Evolutionary conservation across 2,329 filamentous ascomycete genomes (phyloP).

Genomic region (Botrytis deweyae): DNA sequence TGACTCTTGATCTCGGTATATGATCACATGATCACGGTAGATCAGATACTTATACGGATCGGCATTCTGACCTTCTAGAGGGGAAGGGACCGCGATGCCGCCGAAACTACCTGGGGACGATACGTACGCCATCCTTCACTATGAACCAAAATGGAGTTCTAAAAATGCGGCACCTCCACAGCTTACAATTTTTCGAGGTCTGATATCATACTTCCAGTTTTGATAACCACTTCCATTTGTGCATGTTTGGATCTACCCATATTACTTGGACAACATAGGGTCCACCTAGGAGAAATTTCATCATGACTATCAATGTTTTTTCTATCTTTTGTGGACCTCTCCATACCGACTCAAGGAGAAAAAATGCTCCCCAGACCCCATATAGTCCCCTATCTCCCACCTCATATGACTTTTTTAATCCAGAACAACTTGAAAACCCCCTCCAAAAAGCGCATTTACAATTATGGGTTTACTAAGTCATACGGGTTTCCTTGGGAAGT

Average conservation of each 20-base stretch:
- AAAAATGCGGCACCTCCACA: constrained; percentile 16
- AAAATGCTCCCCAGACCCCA: constrained; percentile 16
- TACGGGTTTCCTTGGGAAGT: constrained; percentile 18
- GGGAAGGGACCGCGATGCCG: constrained; percentile 17
- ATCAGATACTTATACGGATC: constrained; percentile 7
- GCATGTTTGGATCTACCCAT: neutral
- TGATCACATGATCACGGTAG: constrained; percentile 14
- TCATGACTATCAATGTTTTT: constrained; percentile 15
- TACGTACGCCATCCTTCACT: constrained; percentile 8
- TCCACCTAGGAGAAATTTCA: constrained; percentile 8
- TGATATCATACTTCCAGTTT: constrained; percentile 19
- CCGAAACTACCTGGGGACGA: constrained; percentile 13
- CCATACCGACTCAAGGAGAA: neutral
- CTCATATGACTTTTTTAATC: neutral
- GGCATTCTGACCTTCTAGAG: neutral
- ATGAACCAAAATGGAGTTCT: neutral
- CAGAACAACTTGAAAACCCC: neutral
- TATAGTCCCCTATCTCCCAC: constrained; percentile 16
- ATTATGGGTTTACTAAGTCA: constrained; percentile 22
- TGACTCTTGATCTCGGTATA: neutral
- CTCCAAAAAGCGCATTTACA: neutral
- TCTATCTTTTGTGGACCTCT: constrained; percentile 16
- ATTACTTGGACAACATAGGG: constrained; percentile 2
- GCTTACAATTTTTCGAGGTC: neutral
- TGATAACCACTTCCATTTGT: neutral